Conservation (phyloP, 441 rosid genomes). For the Euphorbia corollata region DNA sequence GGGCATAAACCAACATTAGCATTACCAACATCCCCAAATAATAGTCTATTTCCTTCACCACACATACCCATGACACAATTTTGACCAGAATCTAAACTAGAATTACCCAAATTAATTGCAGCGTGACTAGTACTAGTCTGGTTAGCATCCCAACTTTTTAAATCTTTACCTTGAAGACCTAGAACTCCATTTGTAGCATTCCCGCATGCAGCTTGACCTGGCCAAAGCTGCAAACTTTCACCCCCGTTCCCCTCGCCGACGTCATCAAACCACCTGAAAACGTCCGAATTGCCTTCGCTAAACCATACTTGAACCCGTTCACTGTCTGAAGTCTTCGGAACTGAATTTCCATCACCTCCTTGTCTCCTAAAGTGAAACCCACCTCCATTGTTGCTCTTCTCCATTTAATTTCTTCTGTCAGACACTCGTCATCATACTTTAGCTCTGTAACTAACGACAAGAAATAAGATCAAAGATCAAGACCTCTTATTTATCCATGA, state of each 20-base stretch:
- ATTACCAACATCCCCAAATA: conserved; percentile 21
- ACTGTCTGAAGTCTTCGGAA: too few relatives aligned
- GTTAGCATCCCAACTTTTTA: neutral
- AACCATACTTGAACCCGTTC: too few relatives aligned
- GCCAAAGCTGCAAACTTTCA: too few relatives aligned
- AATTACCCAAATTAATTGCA: conserved; percentile 9
- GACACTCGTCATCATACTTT: too few relatives aligned
- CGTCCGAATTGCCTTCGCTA: too few relatives aligned
- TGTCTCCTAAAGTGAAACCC: neutral
- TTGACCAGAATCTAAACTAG: conserved; percentile 10
- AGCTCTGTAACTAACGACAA: neutral
- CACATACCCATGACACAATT: conserved; percentile 20
- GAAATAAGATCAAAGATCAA: neutral
- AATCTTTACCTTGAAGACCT: neutral
- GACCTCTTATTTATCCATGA: neutral
- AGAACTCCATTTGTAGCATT: neutral
- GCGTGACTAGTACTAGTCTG: too few relatives aligned
- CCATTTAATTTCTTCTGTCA: neutral
- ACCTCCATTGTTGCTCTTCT: neutral
- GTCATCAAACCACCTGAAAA: too few relatives aligned
- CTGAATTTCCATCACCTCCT: neutral
- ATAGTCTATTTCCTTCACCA: conserved; percentile 19
- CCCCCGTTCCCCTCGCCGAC: too few relatives aligned
- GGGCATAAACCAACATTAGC: conserved; percentile 20
- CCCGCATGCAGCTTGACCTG: neutral